Percentiles rank a stretch among this genome's conserved stretches.
phyloP scores from a whole-genome alignment of 345 rosid genomes.

The Arabidopsis suecica region DNA sequence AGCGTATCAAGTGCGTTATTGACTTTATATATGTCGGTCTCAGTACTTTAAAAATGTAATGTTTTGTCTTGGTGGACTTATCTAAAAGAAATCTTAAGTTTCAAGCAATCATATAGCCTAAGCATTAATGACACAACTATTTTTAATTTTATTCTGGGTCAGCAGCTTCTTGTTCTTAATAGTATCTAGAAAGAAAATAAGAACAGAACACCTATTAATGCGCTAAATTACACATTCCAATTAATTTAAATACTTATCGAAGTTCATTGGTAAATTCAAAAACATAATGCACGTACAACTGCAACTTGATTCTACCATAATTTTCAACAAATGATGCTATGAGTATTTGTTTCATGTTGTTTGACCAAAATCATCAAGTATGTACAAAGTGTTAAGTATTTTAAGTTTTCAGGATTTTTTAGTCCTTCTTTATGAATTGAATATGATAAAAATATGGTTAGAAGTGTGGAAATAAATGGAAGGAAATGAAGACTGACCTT shows the following conservation, averaged over 20 bases:
- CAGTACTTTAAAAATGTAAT: neutral
- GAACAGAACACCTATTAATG: slow-evolving; percentile 28
- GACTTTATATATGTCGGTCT: slow-evolving; percentile 34
- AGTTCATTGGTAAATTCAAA: slow-evolving; percentile 32
- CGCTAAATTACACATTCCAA: slow-evolving; percentile 37
- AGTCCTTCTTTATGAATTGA: neutral
- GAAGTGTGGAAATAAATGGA: slow-evolving; percentile 38
- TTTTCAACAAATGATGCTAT: slow-evolving; percentile 21
- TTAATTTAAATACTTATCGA: neutral
- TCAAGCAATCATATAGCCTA: slow-evolving; percentile 24
- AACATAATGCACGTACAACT: slow-evolving; percentile 24
- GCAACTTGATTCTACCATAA: slow-evolving; percentile 23
- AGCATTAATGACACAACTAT: slow-evolving; percentile 25
- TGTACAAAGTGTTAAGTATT: slow-evolving; percentile 10
- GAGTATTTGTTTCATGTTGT: slow-evolving; percentile 18
- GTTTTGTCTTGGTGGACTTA: neutral
- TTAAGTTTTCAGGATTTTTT: slow-evolving; percentile 17
- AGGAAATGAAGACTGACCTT: slow-evolving; percentile 65
- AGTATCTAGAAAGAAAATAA: slow-evolving; percentile 32
- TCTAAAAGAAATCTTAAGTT: slow-evolving; percentile 16
- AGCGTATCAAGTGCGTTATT: slow-evolving; percentile 34
- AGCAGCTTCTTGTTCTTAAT: slow-evolving; percentile 14
- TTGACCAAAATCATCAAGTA: slow-evolving; percentile 17
- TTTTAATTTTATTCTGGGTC: slow-evolving; percentile 9
- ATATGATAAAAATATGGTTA: slow-evolving; percentile 31